phyloP scores from a whole-genome alignment of 2,329 filamentous ascomycete species.

The Lasiodiplodia sp. region DNA sequence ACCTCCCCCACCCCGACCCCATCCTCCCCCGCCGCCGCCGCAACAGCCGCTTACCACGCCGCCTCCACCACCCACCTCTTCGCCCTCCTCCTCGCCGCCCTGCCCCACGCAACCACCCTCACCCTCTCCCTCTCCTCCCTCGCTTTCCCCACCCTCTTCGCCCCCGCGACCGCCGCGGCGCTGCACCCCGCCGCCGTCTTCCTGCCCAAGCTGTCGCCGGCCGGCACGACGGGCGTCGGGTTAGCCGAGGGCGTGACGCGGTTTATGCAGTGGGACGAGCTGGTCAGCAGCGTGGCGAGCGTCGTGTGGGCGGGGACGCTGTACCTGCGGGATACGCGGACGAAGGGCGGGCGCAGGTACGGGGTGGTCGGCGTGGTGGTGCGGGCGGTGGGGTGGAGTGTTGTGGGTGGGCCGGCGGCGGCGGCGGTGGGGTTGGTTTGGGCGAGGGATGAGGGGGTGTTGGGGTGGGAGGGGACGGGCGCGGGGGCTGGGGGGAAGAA shows the following conservation, averaged over 20 bases:
- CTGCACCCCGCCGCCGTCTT: conserved; percentile 18
- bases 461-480: neutral
- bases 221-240: neutral
- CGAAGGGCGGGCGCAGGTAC: neutral
- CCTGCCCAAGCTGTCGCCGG: neutral
- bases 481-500: neutral
- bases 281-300: neutral
- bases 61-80: conserved; percentile 10
- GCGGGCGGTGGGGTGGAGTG: conserved; percentile 11
- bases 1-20: neutral
- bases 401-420: conserved; percentile 22
- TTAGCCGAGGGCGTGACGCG: conserved; percentile 1
- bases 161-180: neutral
- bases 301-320: conserved; percentile 10
- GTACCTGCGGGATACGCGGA: conserved; percentile 10
- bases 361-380: neutral
- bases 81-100: conserved; percentile 17
- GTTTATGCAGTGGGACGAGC: conserved; percentile 29
- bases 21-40: neutral
- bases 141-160: conserved; percentile 1
- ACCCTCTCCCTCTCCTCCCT: conserved; percentile 1
- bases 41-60: neutral
- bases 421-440: conserved; percentile 24
- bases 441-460: conserved; percentile 18
- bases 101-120: conserved; percentile 10